Conservation (phyloP, 1,284 basidiomycete genomes). For the Apiotrichum porosum region DNA sequence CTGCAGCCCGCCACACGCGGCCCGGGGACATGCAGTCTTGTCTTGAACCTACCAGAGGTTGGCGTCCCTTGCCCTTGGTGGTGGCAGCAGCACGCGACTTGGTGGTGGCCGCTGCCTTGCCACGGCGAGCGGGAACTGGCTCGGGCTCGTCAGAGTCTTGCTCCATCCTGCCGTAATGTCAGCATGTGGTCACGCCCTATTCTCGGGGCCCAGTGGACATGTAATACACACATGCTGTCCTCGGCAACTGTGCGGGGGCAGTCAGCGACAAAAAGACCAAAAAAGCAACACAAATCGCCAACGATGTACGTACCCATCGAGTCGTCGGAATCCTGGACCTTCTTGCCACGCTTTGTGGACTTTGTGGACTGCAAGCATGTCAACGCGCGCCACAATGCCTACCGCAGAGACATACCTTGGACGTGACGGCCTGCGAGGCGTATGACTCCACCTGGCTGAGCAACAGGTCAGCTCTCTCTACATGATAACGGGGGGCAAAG, state of each 20-base stretch:
- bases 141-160: slow-evolving; percentile 45
- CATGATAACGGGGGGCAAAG: slow-evolving; percentile 42
- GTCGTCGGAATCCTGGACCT: slow-evolving; percentile 57
- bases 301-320: slow-evolving; percentile 63
- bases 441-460: background rate
- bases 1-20: too few relatives aligned
- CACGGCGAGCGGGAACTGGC: slow-evolving; percentile 1
- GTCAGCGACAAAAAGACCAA: background rate
- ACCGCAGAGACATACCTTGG: slow-evolving; percentile 39
- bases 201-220: background rate
- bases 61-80: slow-evolving; percentile 54
- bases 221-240: slow-evolving; percentile 18
- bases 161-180: slow-evolving; percentile 36
- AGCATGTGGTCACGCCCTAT: slow-evolving; percentile 50
- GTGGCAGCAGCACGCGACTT: slow-evolving; percentile 21
- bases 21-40: too few relatives aligned
- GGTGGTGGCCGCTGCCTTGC: too few relatives aligned
- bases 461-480: background rate
- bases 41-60: slow-evolving; percentile 51
- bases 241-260: slow-evolving; percentile 17
- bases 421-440: slow-evolving; percentile 15
- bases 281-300: background rate
- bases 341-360: slow-evolving; percentile 53
- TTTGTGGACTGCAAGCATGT: background rate
- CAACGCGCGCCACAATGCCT: too few relatives aligned